phyloP scores from a whole-genome alignment of 306 rosid species.

The Potentilla sterilis region DNA sequence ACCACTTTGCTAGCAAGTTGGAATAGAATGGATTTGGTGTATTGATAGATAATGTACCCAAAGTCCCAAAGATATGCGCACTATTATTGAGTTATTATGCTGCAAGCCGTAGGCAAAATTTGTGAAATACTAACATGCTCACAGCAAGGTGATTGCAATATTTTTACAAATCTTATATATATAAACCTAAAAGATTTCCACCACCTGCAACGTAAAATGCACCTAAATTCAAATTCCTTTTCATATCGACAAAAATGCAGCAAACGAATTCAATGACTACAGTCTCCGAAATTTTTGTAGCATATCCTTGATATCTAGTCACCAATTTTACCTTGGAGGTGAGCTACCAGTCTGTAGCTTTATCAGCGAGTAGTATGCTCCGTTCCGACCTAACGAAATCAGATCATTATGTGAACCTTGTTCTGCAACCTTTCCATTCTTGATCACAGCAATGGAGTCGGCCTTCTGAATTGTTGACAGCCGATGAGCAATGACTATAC shows the following conservation, averaged over 20 bases:
- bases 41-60: too few relatives aligned
- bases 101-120: too few relatives aligned
- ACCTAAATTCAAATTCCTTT: background rate
- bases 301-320: background rate
- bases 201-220: background rate
- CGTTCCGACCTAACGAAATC: slow-evolving; percentile 50
- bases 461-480: slow-evolving; percentile 72
- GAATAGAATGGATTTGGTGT: background rate
- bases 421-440: slow-evolving; percentile 68
- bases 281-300: background rate
- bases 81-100: too few relatives aligned
- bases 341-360: slow-evolving; percentile 52
- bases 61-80: too few relatives aligned
- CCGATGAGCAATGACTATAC: slow-evolving; percentile 74
- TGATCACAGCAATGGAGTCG: slow-evolving; percentile 66
- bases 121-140: background rate
- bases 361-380: slow-evolving; percentile 55
- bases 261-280: background rate
- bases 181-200: background rate
- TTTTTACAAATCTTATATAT: background rate
- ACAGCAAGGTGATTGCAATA: background rate
- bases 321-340: slow-evolving; percentile 22
- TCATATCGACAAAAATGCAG: slow-evolving; percentile 8
- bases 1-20: background rate
- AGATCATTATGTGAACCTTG: slow-evolving; percentile 79